Conservation (phyloP, 2,329 filamentous ascomycete genomes). For the Cadophora gregata region DNA sequence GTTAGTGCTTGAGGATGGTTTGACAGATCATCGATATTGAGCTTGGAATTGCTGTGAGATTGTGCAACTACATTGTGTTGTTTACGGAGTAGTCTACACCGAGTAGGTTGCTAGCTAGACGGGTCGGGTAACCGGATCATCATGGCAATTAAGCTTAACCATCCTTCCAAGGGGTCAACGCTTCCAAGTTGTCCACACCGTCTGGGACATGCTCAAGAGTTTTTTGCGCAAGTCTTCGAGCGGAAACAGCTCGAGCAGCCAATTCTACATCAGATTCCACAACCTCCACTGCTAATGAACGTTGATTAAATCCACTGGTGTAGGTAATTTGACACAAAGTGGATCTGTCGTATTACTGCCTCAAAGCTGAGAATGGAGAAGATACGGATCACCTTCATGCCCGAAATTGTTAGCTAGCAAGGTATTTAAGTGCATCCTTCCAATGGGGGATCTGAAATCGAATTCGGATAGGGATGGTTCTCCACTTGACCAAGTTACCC, state of each 20-base stretch:
- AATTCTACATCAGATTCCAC: neutral
- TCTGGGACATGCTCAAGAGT: neutral
- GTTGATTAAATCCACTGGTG: neutral
- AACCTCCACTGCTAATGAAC: neutral
- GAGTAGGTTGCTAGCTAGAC: too few relatives aligned
- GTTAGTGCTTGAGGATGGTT: neutral
- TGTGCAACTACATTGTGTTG: neutral
- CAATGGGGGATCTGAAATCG: neutral
- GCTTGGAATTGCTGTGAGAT: neutral
- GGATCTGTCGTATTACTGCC: neutral
- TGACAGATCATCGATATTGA: neutral
- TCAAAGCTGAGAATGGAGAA: neutral
- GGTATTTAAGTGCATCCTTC: neutral
- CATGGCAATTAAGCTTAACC: constrained; percentile 21
- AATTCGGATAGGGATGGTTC: neutral
- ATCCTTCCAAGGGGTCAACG: constrained; percentile 1
- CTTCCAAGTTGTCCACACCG: neutral
- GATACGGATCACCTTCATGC: neutral
- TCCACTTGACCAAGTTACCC: neutral
- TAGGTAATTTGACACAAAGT: neutral
- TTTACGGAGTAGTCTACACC: neutral
- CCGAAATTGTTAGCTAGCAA: neutral
- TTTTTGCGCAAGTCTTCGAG: neutral
- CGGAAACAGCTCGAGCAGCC: neutral
- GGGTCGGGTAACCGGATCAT: neutral